Evolutionary conservation across 306 rosid genomes (phyloP), one percentile per base, ranked within the genome.

Genomic region (Gastrolobium bilobum): DNA sequence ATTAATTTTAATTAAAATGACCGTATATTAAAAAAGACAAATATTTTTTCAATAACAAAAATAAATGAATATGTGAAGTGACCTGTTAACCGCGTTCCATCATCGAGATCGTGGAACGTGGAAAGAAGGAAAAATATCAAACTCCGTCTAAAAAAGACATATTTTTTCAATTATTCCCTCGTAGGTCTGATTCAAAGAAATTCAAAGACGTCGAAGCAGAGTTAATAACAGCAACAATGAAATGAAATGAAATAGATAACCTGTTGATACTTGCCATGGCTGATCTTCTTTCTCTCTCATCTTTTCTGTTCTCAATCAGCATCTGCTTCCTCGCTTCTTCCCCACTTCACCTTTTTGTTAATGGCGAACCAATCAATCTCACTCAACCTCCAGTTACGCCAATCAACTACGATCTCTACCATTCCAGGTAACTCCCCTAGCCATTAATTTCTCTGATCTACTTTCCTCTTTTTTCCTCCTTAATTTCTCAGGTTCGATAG

Each of bases 381-480:
- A 51, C 76, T 44, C 61, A 40, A 10, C 35, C 67, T 62, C 59
- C 85, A 70, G 11, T 76, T 40, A 84, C 88, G 35, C 87, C 85
- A 50, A 89, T 96, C 82, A 83, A 96, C 68, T 90, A 83, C 84
- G 94, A 96, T 90, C 96, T 96, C 79, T 96, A 93, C 76, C 98
- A 89, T 84, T 96, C 97, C 81, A 89, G 98, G 99, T 88, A 37
- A 75, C 69, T 70, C 40, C 31, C 73, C 39, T 39, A 4, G 5
- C 26, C 14, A 50, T 14, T 58, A 39, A 35, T 61, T 54, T 11
- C 7, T 48, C 13, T 30, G 79, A 38, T 65, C 53, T 53, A 30
- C 69, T 39, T 37, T 75, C 33, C 4, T 68, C 7, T 53, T 39
- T 11, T 39, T 1, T 20, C 60, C 37, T 10, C 52, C 46, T 81